phyloP scores from a whole-genome alignment of 2,329 filamentous ascomycete genomes.

The Myrmaecium sp. region DNA sequence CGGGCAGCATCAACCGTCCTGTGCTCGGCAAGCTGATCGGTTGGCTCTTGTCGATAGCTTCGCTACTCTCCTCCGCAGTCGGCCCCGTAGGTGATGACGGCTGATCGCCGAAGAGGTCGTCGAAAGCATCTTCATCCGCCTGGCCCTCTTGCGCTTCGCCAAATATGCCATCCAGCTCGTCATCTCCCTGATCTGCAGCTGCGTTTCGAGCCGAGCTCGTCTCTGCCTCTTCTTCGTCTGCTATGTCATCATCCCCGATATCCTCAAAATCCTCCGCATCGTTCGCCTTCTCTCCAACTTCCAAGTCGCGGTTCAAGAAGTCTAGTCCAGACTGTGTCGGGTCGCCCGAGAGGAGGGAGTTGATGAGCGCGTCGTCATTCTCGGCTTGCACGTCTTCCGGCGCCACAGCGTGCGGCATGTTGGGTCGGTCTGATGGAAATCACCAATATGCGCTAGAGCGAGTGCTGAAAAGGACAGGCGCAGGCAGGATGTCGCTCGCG shows the following conservation, averaged over 20 bases:
- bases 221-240: slow-evolving; percentile 43
- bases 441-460: too few species aligned
- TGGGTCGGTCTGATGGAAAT: too few species aligned
- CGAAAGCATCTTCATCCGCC: slow-evolving; percentile 13
- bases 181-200: slow-evolving; percentile 14
- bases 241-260: slow-evolving; percentile 79
- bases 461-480: too few species aligned
- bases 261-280: slow-evolving; percentile 85
- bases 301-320: slow-evolving; percentile 17
- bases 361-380: slow-evolving; percentile 13
- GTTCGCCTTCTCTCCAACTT: slow-evolving; percentile 61
- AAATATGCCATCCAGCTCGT: slow-evolving; percentile 13
- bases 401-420: slow-evolving; percentile 22
- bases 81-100: slow-evolving; percentile 8
- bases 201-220: slow-evolving; percentile 9
- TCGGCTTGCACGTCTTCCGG: slow-evolving; percentile 7
- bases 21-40: slow-evolving; percentile 1
- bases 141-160: slow-evolving; percentile 7
- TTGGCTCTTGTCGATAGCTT: not conserved
- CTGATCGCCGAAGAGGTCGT: slow-evolving; percentile 54
- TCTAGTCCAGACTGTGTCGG: slow-evolving; percentile 11
- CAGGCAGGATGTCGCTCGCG: too few species aligned
- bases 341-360: slow-evolving; percentile 11
- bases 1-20: not conserved
- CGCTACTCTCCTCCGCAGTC: not conserved